Evolutionary conservation across 495 filamentous ascomycete species (phyloP).

Genomic region (Hypoxylon subgilvum): DNA sequence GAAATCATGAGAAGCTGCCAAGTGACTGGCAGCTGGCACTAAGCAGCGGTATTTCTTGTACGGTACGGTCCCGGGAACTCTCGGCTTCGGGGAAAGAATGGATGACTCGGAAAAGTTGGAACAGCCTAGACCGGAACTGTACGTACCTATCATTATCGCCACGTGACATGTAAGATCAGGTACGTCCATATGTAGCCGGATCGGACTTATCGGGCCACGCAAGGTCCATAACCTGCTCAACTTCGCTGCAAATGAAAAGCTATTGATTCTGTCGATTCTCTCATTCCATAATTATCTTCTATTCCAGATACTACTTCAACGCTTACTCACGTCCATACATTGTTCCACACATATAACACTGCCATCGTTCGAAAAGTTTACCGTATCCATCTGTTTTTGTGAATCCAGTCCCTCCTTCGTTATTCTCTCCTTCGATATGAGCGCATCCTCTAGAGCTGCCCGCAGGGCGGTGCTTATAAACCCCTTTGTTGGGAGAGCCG

Average conservation of each 20-base stretch:
- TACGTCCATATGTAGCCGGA: not conserved
- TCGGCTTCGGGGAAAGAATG: no score
- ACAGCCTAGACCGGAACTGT: not conserved
- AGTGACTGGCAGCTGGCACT: no score
- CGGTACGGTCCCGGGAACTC: no score
- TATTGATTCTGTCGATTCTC: not conserved
- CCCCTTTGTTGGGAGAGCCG: conserved; percentile 51
- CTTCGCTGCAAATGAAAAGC: conserved; percentile 12
- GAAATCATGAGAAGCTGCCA: no score
- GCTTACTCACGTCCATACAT: conserved; percentile 14
- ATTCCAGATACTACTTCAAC: conserved; percentile 12
- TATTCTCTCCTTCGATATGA: conserved; percentile 52
- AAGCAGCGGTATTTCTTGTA: no score
- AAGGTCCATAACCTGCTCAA: not conserved
- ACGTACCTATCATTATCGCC: conserved; percentile 8
- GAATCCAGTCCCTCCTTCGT: not conserved
- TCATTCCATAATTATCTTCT: no score
- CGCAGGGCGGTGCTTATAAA: conserved; percentile 63
- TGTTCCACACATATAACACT: not conserved
- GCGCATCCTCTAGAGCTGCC: conserved; percentile 64
- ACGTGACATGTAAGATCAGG: conserved; percentile 29
- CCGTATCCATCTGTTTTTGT: not conserved
- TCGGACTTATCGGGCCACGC: conserved; percentile 34
- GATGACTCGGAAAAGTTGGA: no score
- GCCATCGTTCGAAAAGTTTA: conserved; percentile 2